These are phyloP conservation scores for Cercospora zeina DNA, from an alignment of 2,329 filamentous ascomycete species.

Conservation along the genomic window DNA sequence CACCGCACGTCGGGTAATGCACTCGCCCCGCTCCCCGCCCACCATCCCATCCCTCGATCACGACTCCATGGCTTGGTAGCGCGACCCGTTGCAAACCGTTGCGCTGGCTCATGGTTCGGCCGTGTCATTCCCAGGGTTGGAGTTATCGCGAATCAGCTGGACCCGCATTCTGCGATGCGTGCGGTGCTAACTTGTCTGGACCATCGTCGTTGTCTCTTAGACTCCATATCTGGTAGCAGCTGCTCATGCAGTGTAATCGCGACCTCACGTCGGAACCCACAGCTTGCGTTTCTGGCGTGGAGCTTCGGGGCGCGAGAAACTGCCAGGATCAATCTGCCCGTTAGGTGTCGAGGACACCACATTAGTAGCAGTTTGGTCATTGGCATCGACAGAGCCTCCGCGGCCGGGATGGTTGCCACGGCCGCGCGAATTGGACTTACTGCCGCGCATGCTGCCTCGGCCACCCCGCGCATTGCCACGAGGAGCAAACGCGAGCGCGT, in stretches of 20 bases:
- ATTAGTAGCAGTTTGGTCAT: conserved; percentile 13
- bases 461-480: conserved; percentile 30
- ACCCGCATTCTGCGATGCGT: not conserved
- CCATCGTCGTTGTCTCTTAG: not conserved
- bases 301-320: conserved; percentile 39
- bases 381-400: conserved; percentile 25
- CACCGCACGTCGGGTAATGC: not conserved
- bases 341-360: conserved; percentile 13
- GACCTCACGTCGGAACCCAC: conserved; percentile 40
- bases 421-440: conserved; percentile 20
- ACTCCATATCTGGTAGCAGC: not conserved
- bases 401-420: conserved; percentile 30
- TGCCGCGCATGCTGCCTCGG: conserved; percentile 34
- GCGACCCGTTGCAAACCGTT: not conserved
- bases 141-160: not conserved
- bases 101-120: not conserved
- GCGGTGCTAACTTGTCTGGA: not conserved
- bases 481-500: conserved; percentile 26
- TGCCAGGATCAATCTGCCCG: conserved; percentile 43
- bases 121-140: not conserved
- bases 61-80: not conserved
- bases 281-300: conserved; percentile 39
- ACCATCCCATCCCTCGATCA: not conserved
- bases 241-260: conserved; percentile 15
- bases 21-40: not conserved